Evolutionary conservation across 2,329 filamentous ascomycete species (phyloP).

Genomic region (Elsinoe arachidis): DNA sequence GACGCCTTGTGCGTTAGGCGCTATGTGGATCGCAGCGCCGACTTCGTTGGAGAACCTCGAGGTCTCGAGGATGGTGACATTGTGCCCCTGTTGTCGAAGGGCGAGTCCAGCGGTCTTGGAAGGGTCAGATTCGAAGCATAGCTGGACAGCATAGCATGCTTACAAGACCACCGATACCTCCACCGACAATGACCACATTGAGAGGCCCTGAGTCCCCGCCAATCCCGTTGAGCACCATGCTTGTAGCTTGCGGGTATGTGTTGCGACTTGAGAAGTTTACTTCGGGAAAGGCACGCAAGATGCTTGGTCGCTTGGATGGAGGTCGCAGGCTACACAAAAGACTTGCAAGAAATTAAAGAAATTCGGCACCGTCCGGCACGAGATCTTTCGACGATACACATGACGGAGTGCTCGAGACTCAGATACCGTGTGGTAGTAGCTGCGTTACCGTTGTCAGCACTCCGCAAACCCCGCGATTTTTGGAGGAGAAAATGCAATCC

Average conservation of each 20-base stretch:
- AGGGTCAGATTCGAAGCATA: background rate
- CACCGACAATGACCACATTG: slow-evolving; percentile 21
- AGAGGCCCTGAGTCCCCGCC: slow-evolving; percentile 14
- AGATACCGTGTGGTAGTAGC: background rate
- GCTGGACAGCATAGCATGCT: background rate
- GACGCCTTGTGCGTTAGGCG: slow-evolving; percentile 20
- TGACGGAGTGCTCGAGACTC: slow-evolving; percentile 1
- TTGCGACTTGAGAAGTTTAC: background rate
- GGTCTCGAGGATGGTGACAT: slow-evolving; percentile 23
- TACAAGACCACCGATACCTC: slow-evolving; percentile 24
- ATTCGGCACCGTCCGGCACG: background rate
- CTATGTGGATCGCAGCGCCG: slow-evolving; percentile 24
- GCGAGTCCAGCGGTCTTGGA: slow-evolving; percentile 21
- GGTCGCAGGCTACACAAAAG: background rate
- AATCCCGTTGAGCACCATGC: slow-evolving; percentile 6
- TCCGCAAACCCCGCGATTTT: background rate
- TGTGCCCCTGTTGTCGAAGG: slow-evolving; percentile 22
- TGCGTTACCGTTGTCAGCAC: background rate
- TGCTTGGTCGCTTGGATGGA: background rate
- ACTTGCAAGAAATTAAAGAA: background rate
- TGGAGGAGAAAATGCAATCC: background rate
- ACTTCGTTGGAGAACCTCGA: slow-evolving; percentile 23
- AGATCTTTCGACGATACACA: background rate
- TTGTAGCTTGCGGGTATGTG: background rate
- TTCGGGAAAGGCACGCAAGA: background rate